These are phyloP conservation scores for Coemansia sp. DNA, from an alignment of 192 early-diverging fungal species.

Conservation along the genomic window DNA sequence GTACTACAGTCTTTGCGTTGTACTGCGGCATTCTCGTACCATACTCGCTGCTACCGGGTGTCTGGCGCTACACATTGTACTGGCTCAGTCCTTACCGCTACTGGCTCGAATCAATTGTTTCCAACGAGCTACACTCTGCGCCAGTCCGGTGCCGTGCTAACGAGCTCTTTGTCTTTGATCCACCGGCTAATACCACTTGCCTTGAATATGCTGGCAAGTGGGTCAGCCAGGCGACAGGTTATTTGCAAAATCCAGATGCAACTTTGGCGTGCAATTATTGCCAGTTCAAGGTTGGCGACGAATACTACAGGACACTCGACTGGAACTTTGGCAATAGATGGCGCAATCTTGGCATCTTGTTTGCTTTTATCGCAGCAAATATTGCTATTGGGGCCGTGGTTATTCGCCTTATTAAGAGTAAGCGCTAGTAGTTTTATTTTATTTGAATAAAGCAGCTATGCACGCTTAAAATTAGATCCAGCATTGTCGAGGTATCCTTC, in stretches of 20 bases:
- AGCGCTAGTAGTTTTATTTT: constrained; percentile 23
- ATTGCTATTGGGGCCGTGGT: constrained; percentile 46
- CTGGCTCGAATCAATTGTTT: constrained; percentile 61
- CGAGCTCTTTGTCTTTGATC: constrained; percentile 60
- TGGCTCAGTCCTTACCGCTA: constrained; percentile 63
- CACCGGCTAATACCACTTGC: constrained; percentile 63
- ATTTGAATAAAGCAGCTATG: too few relatives aligned
- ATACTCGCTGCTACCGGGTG: constrained; percentile 56
- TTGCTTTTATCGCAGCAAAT: constrained; percentile 63
- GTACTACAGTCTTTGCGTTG: constrained; percentile 58
- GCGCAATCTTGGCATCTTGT: constrained; percentile 71
- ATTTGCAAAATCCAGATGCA: constrained; percentile 57
- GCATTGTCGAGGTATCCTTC: too few relatives aligned
- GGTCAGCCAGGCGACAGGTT: constrained; percentile 57
- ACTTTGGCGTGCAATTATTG: constrained; percentile 66
- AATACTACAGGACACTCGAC: constrained; percentile 56
- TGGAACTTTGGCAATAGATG: constrained; percentile 63
- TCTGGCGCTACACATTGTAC: constrained; percentile 69
- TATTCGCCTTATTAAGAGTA: constrained; percentile 44
- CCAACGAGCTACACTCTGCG: constrained; percentile 58
- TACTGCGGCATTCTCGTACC: constrained; percentile 66
- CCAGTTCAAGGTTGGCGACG: constrained; percentile 56
- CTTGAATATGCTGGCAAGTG: constrained; percentile 60
- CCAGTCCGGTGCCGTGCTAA: constrained; percentile 45
- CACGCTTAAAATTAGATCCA: too few relatives aligned